Base-by-base conservation (phyloP, 306 rosid species). In the Begonia peltatifolia region DNA sequence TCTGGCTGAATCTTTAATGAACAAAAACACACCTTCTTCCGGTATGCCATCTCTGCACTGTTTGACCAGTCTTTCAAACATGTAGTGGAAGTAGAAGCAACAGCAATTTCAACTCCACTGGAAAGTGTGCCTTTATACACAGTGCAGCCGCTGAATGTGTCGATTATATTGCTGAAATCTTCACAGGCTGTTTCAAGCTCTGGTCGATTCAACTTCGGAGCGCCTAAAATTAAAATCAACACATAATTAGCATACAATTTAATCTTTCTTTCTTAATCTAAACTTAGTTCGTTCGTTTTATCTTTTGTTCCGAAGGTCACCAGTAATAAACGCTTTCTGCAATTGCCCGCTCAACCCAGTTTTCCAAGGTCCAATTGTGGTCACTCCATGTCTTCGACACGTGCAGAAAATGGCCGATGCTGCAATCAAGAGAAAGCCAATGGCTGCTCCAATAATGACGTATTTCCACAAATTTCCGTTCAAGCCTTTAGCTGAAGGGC, bases 261-360 rank as follows among this genome's bases (percentile, higher is more conserved):
- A 30, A 7, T 30, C 38, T 30, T 30, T 7, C 8, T 30, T 30
- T 30, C 38, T 30, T 30, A 30, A 30, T 30, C 38, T 30, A 30
- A 30, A 2, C 38, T 3, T 7, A 30, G 8, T 30, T 30, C 38
- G 3, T 30, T 30, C 6, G 4, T 25, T 6, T 25, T 25, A 1
- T 25, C 1, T 17, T 17, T 17, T 17, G 18, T 17, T 17, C 23
- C 1, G 9, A 55, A 69, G 58, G 52, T 57, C 62, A 92, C 99
- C 99, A 71, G 99, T 83, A 58, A 86, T 62, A 68, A 92, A 92
- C 55, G 99, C 96, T 58, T 77, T 92, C 70, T 75, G 99, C 74
- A 92, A 68, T 56, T 92, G 99, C 53, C 99, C 99, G 59, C 96
- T 92, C 57, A 92, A 55, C 56, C 99, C 96, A 42, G 96, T 74